These are phyloP conservation scores for Microsporum audouinii DNA, from an alignment of 2,329 filamentous ascomycete species.

Conservation along the genomic window DNA sequence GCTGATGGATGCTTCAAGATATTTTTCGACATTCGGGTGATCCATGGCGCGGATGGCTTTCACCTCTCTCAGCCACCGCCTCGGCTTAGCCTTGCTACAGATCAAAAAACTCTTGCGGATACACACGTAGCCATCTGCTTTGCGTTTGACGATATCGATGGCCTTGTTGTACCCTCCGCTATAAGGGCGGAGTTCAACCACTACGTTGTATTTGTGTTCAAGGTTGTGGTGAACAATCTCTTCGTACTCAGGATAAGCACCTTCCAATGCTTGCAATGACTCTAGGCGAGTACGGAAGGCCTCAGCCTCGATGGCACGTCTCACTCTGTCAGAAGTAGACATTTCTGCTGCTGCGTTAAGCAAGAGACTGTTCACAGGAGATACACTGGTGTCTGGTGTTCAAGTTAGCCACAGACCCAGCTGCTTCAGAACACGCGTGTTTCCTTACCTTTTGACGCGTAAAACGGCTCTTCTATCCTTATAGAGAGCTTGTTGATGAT, in stretches of 20 bases:
- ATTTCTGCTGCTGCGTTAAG: background rate
- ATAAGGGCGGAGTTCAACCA: background rate
- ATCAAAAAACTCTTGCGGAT: conserved; percentile 8
- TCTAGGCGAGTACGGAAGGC: conserved; percentile 2
- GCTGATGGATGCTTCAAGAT: conserved; percentile 7
- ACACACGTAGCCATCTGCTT: conserved; percentile 1
- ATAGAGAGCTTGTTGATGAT: background rate
- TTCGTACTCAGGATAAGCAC: conserved; percentile 1
- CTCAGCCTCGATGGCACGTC: background rate
- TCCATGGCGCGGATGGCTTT: conserved; percentile 4
- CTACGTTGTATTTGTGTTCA: background rate
- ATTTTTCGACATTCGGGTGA: conserved; percentile 10
- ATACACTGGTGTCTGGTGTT: background rate
- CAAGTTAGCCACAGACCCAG: background rate
- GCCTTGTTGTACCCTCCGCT: background rate
- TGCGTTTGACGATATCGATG: conserved; percentile 7
- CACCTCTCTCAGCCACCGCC: conserved; percentile 7
- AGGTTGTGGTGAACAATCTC: conserved; percentile 6
- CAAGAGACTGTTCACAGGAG: background rate
- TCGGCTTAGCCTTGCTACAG: background rate
- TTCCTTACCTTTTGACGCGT: background rate
- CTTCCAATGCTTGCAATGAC: background rate
- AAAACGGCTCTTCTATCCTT: background rate
- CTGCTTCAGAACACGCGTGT: background rate
- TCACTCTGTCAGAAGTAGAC: background rate